Evolutionary conservation across 2,329 filamentous ascomycete genomes (phyloP), one percentile per base, ranked within the genome.

Genomic region (Magnaporthiopsis rhizophila): DNA sequence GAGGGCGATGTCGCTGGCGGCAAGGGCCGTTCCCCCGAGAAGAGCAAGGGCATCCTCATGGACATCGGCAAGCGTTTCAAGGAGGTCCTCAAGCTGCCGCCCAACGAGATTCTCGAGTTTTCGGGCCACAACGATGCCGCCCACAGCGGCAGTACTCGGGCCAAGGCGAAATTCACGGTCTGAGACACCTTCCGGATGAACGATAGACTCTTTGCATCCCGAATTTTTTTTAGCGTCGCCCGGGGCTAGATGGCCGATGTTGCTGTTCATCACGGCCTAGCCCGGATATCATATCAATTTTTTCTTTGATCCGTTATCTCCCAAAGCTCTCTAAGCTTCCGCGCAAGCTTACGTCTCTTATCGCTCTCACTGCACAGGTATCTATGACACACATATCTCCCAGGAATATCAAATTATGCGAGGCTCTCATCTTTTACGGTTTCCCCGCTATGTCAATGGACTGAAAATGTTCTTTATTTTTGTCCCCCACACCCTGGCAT

Each of bases 111-210:
- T 67, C 87, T 99, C 66, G 96, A 99, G 80, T 99, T 98, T 80
- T 96, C 92, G 26, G 95, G 95, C 66, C 95, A 99, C 80, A 96
- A 92, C 24, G 96, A 99, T 71, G 91, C 90, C 71, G 94, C 95
- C 53, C 90, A 96, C 76, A 88, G 90, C 66, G 95, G 95, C 70
- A 97, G 93, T 79, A 97, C 92, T 66, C 88, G 96, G 72, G 95
- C 95, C 65, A 98, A 96, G 84, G 91, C 95, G 72, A 99, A 97
- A 84, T 91, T 92, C 78, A 83, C 84, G 62, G 92, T 92, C 72
- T 97, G 89, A 82, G 45, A 53, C 45, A 24, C 18, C 21, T 9
- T 24, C 45, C 45, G 21, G 45, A 53, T 53, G 45, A 53, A 24
- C 45, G 45, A 53, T 53, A n/a, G 45, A n/a, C 45, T 53, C 21